A percentile compares a stretch with the other conserved stretches of the same genome.
Conservation (phyloP, 2,329 filamentous ascomycete genomes). For the Exophiala xenobiotica region DNA sequence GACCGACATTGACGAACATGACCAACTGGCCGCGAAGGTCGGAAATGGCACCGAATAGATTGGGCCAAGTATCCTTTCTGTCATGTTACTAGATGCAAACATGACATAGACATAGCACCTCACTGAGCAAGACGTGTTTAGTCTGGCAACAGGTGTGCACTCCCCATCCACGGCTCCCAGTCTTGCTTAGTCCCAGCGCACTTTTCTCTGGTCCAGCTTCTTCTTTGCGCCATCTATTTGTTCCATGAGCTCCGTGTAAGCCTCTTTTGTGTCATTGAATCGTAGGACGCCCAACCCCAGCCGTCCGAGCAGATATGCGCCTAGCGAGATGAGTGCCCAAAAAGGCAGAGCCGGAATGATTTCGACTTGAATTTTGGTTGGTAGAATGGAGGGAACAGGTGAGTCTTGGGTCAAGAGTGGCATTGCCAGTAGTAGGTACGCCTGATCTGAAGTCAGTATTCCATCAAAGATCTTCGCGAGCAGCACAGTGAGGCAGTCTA, state of each 20-base stretch:
- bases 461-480: background rate
- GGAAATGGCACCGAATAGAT: constrained; percentile 36
- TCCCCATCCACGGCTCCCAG: background rate
- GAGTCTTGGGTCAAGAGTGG: constrained; percentile 29
- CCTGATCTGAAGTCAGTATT: constrained; percentile 15
- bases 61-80: background rate
- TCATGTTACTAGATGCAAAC: background rate
- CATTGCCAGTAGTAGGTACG: constrained; percentile 30
- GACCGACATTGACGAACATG: constrained; percentile 88
- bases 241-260: constrained; percentile 84
- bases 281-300: constrained; percentile 91
- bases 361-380: constrained; percentile 44
- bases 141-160: background rate
- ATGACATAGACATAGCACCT: background rate
- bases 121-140: background rate
- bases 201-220: constrained; percentile 42
- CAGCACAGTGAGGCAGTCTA: background rate
- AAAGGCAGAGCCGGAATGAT: constrained; percentile 89
- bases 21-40: constrained; percentile 58
- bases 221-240: constrained; percentile 60
- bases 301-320: constrained; percentile 85
- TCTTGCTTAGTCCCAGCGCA: constrained; percentile 42
- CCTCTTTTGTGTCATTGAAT: constrained; percentile 93
- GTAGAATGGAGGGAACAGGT: constrained; percentile 31
- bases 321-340: constrained; percentile 87